These are phyloP conservation scores for Hericium erinaceus DNA, from an alignment of 768 basidiomycete genomes.

Conservation along the genomic window DNA sequence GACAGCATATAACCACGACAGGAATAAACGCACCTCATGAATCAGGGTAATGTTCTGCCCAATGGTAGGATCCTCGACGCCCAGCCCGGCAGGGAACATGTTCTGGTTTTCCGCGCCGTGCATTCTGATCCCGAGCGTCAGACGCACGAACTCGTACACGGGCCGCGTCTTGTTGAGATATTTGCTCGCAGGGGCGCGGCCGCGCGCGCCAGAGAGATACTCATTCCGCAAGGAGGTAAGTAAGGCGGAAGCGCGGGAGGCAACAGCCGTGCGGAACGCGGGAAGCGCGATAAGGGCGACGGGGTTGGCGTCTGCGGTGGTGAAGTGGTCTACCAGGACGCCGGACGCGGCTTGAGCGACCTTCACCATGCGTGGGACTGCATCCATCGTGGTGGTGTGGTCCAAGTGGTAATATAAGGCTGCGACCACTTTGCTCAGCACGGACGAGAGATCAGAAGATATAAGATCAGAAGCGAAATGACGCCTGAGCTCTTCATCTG, in stretches of 20 bases:
- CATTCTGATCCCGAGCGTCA: constrained; percentile 68
- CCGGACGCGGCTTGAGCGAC: constrained; percentile 55
- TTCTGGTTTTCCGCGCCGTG: constrained; percentile 68
- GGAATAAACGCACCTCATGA: constrained; percentile 42
- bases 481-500: constrained; percentile 37
- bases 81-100: constrained; percentile 51
- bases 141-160: constrained; percentile 71
- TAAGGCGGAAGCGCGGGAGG: constrained; percentile 35
- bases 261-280: constrained; percentile 44
- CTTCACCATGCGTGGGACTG: constrained; percentile 55
- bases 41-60: constrained; percentile 69
- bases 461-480: constrained; percentile 36
- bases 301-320: constrained; percentile 11
- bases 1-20: background rate
- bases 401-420: constrained; percentile 49
- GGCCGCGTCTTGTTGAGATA: constrained; percentile 61
- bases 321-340: constrained; percentile 54
- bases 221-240: constrained; percentile 42
- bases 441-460: constrained; percentile 20
- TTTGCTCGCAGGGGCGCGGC: constrained; percentile 55
- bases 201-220: constrained; percentile 50
- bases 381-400: constrained; percentile 64
- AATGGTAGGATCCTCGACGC: constrained; percentile 55
- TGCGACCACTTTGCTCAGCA: constrained; percentile 30
- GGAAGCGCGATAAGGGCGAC: constrained; percentile 30